Evolutionary conservation across 331 rosid genomes (phyloP).

Genomic region (Prunus yedoensis): DNA sequence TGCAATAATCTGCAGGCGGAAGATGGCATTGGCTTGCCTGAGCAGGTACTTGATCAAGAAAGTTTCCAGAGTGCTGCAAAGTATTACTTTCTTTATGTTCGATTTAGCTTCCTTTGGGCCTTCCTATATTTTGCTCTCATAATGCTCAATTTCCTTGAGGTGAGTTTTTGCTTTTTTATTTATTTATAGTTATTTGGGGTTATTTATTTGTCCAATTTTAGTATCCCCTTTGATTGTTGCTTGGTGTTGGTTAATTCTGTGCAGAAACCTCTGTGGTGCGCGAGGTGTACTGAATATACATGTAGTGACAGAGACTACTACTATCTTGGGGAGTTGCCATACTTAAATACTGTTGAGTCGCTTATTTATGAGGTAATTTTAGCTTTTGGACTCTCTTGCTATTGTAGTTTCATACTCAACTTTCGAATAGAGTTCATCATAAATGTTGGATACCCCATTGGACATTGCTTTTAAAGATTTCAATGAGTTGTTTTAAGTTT

Average conservation of each 20-base stretch:
- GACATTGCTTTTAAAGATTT: not conserved
- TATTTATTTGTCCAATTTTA: not conserved
- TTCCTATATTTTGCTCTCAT: slow-evolving; percentile 71
- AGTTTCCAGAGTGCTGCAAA: slow-evolving; percentile 63
- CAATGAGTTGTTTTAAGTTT: slow-evolving; percentile 14
- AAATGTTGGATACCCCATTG: not conserved
- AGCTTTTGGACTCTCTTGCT: not conserved
- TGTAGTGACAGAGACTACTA: slow-evolving; percentile 79
- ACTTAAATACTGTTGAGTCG: slow-evolving; percentile 63
- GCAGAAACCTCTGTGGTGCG: slow-evolving; percentile 96
- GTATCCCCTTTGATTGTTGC: no score
- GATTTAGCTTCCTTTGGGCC: slow-evolving; percentile 58
- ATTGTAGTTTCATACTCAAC: not conserved
- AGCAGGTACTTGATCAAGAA: slow-evolving; percentile 72
- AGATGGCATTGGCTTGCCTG: slow-evolving; percentile 89
- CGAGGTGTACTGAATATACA: slow-evolving; percentile 39
- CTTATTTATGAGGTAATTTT: slow-evolving; percentile 69
- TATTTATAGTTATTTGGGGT: slow-evolving; percentile 13
- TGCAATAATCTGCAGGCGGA: slow-evolving; percentile 69
- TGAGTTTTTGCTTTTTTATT: slow-evolving; percentile 31
- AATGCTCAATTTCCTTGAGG: slow-evolving; percentile 87
- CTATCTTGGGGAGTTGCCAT: slow-evolving; percentile 90
- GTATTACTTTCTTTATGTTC: slow-evolving; percentile 59
- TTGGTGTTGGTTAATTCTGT: slow-evolving; percentile 23
- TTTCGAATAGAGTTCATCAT: not conserved